These are phyloP conservation scores for Tulasnella sp. DNA, from an alignment of 768 basidiomycete genomes.

Conservation along the genomic window DNA sequence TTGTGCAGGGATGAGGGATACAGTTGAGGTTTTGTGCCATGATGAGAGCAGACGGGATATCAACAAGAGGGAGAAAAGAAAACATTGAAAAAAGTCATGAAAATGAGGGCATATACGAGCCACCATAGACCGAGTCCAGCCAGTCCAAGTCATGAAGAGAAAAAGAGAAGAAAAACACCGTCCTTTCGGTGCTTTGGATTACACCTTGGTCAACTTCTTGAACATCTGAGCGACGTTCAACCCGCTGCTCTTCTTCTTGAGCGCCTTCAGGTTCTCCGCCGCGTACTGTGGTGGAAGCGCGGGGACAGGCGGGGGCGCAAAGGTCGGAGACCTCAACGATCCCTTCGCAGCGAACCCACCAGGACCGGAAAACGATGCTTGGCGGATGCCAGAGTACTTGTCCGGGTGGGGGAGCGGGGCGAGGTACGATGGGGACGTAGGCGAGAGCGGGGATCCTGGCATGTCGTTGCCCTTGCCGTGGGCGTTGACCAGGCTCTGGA, in stretches of 20 bases:
- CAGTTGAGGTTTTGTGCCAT: not conserved
- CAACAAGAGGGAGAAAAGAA: not conserved
- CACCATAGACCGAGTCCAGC: slow-evolving; percentile 5
- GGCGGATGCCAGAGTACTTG: slow-evolving; percentile 21
- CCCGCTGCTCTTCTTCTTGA: slow-evolving; percentile 23
- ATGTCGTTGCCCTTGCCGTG: not conserved
- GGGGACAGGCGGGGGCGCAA: not conserved
- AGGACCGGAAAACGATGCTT: slow-evolving; percentile 15
- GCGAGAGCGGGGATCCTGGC: not conserved
- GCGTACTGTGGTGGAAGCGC: not conserved
- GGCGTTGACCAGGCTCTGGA: not conserved
- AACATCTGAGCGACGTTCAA: slow-evolving; percentile 19
- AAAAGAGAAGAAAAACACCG: not conserved
- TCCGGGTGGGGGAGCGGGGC: slow-evolving; percentile 1
- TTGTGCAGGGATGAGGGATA: slow-evolving; percentile 15
- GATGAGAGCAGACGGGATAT: not conserved
- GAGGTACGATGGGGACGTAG: slow-evolving; percentile 8
- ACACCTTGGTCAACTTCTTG: slow-evolving; percentile 21
- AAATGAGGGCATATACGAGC: not conserved
- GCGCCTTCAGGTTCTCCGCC: not conserved
- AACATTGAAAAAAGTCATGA: not conserved
- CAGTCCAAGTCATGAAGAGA: not conserved
- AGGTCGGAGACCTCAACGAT: not conserved
- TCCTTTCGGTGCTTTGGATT: not conserved
- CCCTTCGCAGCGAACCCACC: not conserved